These are phyloP conservation scores for Caloboletus inedulis DNA, from an alignment of 1,284 basidiomycete species.

Conservation along the genomic window DNA sequence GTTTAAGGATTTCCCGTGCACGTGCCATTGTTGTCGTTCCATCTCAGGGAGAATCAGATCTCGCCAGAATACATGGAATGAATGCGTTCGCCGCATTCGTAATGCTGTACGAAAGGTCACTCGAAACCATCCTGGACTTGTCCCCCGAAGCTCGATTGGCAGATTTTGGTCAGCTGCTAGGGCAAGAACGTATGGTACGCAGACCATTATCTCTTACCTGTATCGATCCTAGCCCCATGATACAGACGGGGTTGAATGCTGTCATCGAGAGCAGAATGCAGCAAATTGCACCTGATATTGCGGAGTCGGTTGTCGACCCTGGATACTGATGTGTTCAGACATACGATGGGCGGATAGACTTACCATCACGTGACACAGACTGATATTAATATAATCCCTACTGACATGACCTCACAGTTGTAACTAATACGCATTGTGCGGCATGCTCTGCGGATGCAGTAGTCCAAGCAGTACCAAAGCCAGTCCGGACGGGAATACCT, in stretches of 20 bases:
- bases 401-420: conserved; percentile 30
- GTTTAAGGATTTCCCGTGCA: conserved; percentile 8
- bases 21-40: conserved; percentile 10
- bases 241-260: conserved; percentile 37
- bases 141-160: conserved; percentile 45
- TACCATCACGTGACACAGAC: conserved; percentile 10
- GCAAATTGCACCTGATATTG: conserved; percentile 23
- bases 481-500: conserved; percentile 7
- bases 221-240: conserved; percentile 9
- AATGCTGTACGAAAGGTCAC: conserved; percentile 52
- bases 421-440: conserved; percentile 21
- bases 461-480: conserved; percentile 24
- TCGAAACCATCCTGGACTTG: conserved; percentile 55
- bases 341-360: conserved; percentile 3
- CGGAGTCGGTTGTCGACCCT: conserved; percentile 15
- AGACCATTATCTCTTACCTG: not conserved
- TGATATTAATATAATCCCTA: conserved; percentile 32
- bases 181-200: conserved; percentile 54
- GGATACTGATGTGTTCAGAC: conserved; percentile 12
- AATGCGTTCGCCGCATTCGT: conserved; percentile 63
- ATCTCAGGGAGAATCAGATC: conserved; percentile 52
- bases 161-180: conserved; percentile 48
- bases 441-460: conserved; percentile 19
- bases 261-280: conserved; percentile 39
- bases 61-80: conserved; percentile 55